Base-by-base conservation (phyloP, 441 rosid species). In the Arabidopsis hybrid region DNA sequence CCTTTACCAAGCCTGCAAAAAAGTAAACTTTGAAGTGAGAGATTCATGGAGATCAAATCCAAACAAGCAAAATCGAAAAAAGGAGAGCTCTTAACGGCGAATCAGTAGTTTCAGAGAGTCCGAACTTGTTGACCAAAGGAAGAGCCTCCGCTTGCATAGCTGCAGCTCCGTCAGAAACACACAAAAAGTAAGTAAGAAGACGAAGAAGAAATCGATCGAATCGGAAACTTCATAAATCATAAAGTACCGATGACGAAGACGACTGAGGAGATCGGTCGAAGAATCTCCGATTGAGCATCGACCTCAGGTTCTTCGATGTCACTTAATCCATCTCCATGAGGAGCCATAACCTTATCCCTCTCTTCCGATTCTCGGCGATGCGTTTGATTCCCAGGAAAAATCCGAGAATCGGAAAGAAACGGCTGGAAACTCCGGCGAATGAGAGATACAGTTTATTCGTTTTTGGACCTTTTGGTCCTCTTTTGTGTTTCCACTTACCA, bases 121-220 rank as follows among this genome's bases (percentile, higher is more conserved):
- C 79, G 62, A 93, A 82, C 82, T 75, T 84, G 76, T 86, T 82
- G 52, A 91, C 97, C 77, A 93, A 58, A 69, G 97, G 96, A 77
- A 82, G 51, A 53, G 98, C 97, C 80, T 93, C 96, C 57, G 91
- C 83, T 79, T 93, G 94, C 97, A 93, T 93, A 81, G 95, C 98
- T 91, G 69, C 71, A 63, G 51, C 39, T 56, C 72, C 49, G 62
- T 61, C 14, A 9, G 29, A 72, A 60, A 61, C 26, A 43, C 32
- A 21, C 4, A 31, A 31, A 31, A 31, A 61, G 47, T 0, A 66
- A 2, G 9, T 60, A 18, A 60, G 35, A 8, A 8, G 8, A 65
- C 4, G 14, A 43, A 53, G 16, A 56, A 53, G 73, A 32, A 51
- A 58, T 29, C 7, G 4, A 46, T 45, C 21, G 60, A 32, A 39